phyloP scores from a whole-genome alignment of 2,329 filamentous ascomycete species.

The Penicillium sp. region DNA sequence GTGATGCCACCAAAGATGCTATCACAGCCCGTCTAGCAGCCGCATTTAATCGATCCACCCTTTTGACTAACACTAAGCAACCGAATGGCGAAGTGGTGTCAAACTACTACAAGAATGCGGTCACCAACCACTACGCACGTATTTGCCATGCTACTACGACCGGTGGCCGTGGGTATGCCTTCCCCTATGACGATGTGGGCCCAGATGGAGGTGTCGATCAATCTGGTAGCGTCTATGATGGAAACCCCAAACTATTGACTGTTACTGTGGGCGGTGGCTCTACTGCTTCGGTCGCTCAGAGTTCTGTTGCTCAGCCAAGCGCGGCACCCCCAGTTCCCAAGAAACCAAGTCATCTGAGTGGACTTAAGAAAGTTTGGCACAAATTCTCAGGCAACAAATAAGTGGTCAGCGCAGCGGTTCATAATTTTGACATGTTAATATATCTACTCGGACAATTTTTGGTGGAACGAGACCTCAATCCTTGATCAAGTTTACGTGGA shows the following conservation, averaged over 20 bases:
- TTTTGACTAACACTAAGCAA: conserved; percentile 59
- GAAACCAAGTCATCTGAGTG: not conserved
- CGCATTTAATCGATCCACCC: conserved; percentile 73
- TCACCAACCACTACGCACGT: conserved; percentile 70
- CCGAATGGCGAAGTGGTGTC: conserved; percentile 56
- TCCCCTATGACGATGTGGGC: conserved; percentile 72
- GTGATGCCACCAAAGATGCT: conserved; percentile 57
- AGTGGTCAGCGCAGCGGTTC: not conserved
- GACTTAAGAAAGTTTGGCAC: not conserved
- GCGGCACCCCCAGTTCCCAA: not conserved
- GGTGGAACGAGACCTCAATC: no score
- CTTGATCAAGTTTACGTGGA: not conserved
- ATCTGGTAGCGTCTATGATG: conserved; percentile 65
- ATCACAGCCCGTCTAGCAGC: conserved; percentile 76
- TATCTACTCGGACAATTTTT: no score
- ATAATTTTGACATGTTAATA: not conserved
- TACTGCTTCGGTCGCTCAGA: not conserved
- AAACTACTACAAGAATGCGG: conserved; percentile 57
- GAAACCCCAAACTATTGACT: conserved; percentile 59
- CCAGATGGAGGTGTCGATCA: conserved; percentile 61
- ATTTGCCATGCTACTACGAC: conserved; percentile 66
- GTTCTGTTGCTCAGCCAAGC: not conserved
- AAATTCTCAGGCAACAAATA: not conserved
- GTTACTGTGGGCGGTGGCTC: conserved; percentile 58
- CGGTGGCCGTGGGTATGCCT: conserved; percentile 68